Evolutionary conservation across 768 basidiomycete genomes (phyloP).

Genomic region (Neoboletus subvelutipes): DNA sequence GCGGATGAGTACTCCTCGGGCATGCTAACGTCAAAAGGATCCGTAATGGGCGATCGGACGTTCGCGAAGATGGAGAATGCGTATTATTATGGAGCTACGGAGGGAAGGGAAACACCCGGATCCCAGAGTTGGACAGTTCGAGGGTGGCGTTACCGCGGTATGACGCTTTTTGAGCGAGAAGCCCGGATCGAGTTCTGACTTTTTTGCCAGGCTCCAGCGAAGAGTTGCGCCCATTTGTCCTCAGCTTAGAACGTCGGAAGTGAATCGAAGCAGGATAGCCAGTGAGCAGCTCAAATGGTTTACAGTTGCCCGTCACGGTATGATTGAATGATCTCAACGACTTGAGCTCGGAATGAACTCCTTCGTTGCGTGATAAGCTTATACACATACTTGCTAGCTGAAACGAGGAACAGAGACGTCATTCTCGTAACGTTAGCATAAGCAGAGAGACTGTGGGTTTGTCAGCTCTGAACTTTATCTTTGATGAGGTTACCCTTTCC

Average conservation of each 20-base stretch:
- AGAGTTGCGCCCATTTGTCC: not conserved
- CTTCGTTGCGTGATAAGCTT: not conserved
- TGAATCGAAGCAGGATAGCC: not conserved
- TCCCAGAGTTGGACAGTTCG: not conserved
- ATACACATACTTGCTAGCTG: not conserved
- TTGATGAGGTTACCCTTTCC: constrained; percentile 2
- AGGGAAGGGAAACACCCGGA: not conserved
- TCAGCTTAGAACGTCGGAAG: not conserved
- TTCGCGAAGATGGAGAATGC: not conserved
- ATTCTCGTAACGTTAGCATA: constrained; percentile 1
- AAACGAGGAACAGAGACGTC: constrained; percentile 4
- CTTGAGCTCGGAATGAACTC: too few relatives aligned
- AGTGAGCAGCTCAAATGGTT: too few relatives aligned
- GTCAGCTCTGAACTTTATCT: constrained; percentile 19
- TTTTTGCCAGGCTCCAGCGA: not conserved
- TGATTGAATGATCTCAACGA: too few relatives aligned
- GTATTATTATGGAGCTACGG: not conserved
- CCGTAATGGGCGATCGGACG: not conserved
- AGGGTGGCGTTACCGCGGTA: not conserved
- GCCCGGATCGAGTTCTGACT: not conserved
- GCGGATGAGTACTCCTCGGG: not conserved
- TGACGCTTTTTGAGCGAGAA: not conserved
- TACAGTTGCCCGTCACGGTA: too few relatives aligned
- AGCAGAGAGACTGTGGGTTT: not conserved
- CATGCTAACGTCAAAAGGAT: not conserved